Evolutionary conservation across 345 rosid genomes (phyloP).

Genomic region (Camelina hispida): DNA sequence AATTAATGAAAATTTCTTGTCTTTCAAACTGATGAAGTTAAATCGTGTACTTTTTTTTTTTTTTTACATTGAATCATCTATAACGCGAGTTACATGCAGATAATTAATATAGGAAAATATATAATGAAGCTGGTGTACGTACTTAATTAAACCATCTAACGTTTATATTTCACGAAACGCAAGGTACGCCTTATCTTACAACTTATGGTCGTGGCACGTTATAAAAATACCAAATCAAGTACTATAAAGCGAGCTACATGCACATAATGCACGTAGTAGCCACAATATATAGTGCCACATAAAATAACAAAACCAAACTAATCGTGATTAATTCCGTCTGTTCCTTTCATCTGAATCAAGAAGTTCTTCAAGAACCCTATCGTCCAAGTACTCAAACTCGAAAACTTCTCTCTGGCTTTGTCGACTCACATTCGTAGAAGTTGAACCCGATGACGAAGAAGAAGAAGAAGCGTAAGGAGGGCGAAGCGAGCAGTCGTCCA

Average conservation of each 20-base stretch:
- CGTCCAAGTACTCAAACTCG: constrained; percentile 82
- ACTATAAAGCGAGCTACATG: constrained; percentile 35
- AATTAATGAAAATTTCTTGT: not conserved
- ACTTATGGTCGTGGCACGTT: constrained; percentile 23
- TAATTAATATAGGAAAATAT: not conserved
- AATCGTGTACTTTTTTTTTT: not conserved
- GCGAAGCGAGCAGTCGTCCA: constrained; percentile 42
- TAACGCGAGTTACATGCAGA: no score
- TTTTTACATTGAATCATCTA: no score
- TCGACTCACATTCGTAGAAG: constrained; percentile 36
- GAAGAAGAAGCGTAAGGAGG: constrained; percentile 39
- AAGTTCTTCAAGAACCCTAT: constrained; percentile 80
- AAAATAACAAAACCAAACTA: constrained; percentile 19
- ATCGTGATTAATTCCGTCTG: constrained; percentile 35
- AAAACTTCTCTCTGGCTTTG: constrained; percentile 57
- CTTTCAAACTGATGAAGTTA: not conserved
- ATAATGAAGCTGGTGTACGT: constrained; percentile 2
- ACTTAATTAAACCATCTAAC: not conserved
- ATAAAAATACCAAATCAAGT: constrained; percentile 30
- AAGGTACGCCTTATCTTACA: constrained; percentile 21
- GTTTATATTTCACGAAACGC: constrained; percentile 25
- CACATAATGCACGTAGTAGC: constrained; percentile 36
- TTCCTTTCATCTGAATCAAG: constrained; percentile 74
- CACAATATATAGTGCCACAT: constrained; percentile 20
- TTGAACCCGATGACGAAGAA: constrained; percentile 32